A percentile compares a stretch with the other conserved stretches of the same genome.
phyloP scores from a whole-genome alignment of 2,329 filamentous ascomycete species.

The Aspergillus sp. region DNA sequence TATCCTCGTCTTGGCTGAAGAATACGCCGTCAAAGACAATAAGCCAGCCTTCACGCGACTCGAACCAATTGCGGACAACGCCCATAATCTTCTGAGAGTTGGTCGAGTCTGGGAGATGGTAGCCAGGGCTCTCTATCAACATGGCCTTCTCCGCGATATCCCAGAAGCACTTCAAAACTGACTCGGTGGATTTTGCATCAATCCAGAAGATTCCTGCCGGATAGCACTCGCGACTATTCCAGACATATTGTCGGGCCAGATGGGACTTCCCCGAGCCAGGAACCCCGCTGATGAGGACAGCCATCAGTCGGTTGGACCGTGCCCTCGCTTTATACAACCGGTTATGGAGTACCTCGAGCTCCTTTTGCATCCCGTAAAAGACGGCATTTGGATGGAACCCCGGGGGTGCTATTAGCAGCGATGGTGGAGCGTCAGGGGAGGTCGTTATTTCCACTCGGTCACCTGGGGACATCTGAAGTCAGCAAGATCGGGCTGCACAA shows the following conservation, averaged over 20 bases:
- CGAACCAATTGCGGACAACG: slow-evolving; percentile 62
- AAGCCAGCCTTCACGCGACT: slow-evolving; percentile 61
- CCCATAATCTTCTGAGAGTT: slow-evolving; percentile 52
- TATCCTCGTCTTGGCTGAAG: slow-evolving; percentile 56
- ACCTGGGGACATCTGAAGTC: no score
- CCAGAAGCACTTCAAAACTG: slow-evolving; percentile 63
- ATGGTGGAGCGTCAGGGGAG: slow-evolving; percentile 19
- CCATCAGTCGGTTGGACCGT: slow-evolving; percentile 58
- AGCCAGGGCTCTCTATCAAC: slow-evolving; percentile 44
- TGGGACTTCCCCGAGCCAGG: slow-evolving; percentile 70
- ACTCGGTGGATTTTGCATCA: slow-evolving; percentile 59
- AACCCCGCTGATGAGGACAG: slow-evolving; percentile 63
- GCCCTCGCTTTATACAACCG: slow-evolving; percentile 60
- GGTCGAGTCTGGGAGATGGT: slow-evolving; percentile 13
- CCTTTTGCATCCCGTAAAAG: slow-evolving; percentile 61
- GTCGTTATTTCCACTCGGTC: no score
- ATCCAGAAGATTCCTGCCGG: slow-evolving; percentile 70
- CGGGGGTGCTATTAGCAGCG: slow-evolving; percentile 50
- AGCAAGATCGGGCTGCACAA: no score
- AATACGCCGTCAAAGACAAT: slow-evolving; percentile 66
- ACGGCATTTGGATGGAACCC: slow-evolving; percentile 63
- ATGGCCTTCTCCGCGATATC: slow-evolving; percentile 62
- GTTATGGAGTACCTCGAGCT: slow-evolving; percentile 59
- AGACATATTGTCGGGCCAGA: slow-evolving; percentile 67
- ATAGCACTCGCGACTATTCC: slow-evolving; percentile 58